phyloP scores from a whole-genome alignment of 306 rosid genomes.

The Vicia faba region DNA sequence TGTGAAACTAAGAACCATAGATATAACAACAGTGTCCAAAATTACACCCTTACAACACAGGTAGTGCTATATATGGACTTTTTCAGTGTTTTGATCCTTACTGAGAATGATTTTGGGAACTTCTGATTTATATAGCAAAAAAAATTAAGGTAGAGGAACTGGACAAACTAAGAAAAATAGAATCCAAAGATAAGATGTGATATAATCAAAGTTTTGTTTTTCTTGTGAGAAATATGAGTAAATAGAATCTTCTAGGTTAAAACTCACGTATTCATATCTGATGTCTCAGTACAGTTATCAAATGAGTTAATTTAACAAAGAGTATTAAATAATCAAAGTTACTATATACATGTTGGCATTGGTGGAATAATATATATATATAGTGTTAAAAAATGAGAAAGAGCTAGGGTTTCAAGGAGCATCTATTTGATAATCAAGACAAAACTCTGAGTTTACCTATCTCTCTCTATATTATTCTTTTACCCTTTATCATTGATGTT shows the following conservation, averaged over 20 bases:
- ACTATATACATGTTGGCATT: slow-evolving; percentile 35
- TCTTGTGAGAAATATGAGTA: too few relatives aligned
- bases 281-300: too few relatives aligned
- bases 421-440: slow-evolving; percentile 61
- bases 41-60: slow-evolving; percentile 32
- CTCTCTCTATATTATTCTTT: not conserved
- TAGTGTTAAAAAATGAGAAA: slow-evolving; percentile 39
- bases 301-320: too few relatives aligned
- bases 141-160: slow-evolving; percentile 38
- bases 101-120: slow-evolving; percentile 45
- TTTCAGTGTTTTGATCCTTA: slow-evolving; percentile 31
- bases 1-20: slow-evolving; percentile 26
- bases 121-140: slow-evolving; percentile 20
- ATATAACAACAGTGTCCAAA: slow-evolving; percentile 34
- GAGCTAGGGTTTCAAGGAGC: slow-evolving; percentile 77
- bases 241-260: too few relatives aligned
- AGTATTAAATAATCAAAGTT: slow-evolving; percentile 10
- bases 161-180: slow-evolving; percentile 52
- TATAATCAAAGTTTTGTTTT: slow-evolving; percentile 15
- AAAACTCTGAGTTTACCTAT: slow-evolving; percentile 42
- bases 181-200: slow-evolving; percentile 52
- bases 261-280: too few relatives aligned
- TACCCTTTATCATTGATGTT: not conserved
- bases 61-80: slow-evolving; percentile 36
- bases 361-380: slow-evolving; percentile 39